Percentiles rank a stretch among this genome's conserved stretches.
Conservation (phyloP, 768 basidiomycete species). For the Lactifluus volemus region DNA sequence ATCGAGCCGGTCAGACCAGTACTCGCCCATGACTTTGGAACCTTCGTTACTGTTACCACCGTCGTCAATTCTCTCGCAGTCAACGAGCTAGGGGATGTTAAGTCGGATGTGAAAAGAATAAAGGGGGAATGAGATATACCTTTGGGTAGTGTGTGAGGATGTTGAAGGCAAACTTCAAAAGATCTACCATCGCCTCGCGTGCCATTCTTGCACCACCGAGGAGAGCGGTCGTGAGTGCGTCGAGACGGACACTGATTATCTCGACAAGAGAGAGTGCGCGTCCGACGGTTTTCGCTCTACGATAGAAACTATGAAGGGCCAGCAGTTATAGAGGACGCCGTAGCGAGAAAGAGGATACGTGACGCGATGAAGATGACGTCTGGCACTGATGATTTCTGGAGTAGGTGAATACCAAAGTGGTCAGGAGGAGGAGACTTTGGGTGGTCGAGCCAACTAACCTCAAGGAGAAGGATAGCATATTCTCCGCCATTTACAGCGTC, state of each 20-base stretch:
- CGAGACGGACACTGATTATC: constrained; percentile 52
- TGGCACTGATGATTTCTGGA: constrained; percentile 49
- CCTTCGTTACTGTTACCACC: constrained; percentile 7
- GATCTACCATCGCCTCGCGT: constrained; percentile 69
- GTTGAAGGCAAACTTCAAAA: constrained; percentile 82
- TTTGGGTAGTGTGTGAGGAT: constrained; percentile 75
- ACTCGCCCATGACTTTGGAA: constrained; percentile 55
- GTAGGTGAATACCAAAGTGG: neutral
- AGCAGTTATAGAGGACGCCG: constrained; percentile 43
- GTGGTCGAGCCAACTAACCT: constrained; percentile 36
- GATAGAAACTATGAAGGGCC: constrained; percentile 42
- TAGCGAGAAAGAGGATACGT: constrained; percentile 68
- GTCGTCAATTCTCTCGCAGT: constrained; percentile 15
- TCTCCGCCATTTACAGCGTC: constrained; percentile 58
- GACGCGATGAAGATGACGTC: constrained; percentile 68
- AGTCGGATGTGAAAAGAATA: neutral
- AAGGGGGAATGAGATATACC: constrained; percentile 30
- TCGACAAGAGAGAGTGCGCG: constrained; percentile 45
- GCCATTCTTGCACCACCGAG: constrained; percentile 45
- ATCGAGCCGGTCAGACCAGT: constrained; percentile 67
- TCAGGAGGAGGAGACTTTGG: neutral
- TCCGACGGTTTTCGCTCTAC: constrained; percentile 57
- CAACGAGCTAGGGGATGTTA: constrained; percentile 3
- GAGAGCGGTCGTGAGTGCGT: constrained; percentile 41
- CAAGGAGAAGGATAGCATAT: constrained; percentile 44